Percentiles rank a stretch among this genome's conserved stretches.
Evolutionary conservation across 345 rosid species (phyloP).

Genomic region (Melaleuca quinquenervia): DNA sequence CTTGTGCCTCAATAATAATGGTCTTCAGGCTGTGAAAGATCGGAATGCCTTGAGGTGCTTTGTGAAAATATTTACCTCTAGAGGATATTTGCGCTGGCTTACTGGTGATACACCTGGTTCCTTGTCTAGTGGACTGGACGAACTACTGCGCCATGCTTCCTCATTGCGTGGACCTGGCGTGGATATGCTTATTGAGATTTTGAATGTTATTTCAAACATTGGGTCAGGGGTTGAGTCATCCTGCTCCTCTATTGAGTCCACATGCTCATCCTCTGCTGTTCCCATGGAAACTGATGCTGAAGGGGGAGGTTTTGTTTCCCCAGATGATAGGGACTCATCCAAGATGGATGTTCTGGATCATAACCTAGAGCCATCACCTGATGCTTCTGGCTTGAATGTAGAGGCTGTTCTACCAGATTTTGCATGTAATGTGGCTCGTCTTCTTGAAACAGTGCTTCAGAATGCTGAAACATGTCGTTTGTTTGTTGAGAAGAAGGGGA

Average conservation of each 20-base stretch:
- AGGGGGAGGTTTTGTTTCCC: slow-evolving; percentile 26
- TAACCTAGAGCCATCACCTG: slow-evolving; percentile 40
- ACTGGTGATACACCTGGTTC: slow-evolving; percentile 73
- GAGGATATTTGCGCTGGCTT: slow-evolving; percentile 69
- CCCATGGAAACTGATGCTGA: slow-evolving; percentile 91
- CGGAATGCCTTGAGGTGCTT: slow-evolving; percentile 80
- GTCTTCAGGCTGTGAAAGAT: slow-evolving; percentile 87
- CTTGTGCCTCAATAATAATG: slow-evolving; percentile 75
- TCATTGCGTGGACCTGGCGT: slow-evolving; percentile 81
- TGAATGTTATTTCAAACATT: slow-evolving; percentile 39
- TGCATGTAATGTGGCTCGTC: slow-evolving; percentile 71
- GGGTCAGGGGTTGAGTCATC: slow-evolving; percentile 63
- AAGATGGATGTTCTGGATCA: slow-evolving; percentile 45
- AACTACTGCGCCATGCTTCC: slow-evolving; percentile 88
- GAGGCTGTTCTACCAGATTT: slow-evolving; percentile 82
- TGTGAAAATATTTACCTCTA: slow-evolving; percentile 82
- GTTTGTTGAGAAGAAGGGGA: slow-evolving; percentile 92
- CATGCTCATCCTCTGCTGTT: slow-evolving; percentile 34
- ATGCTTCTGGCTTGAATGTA: slow-evolving; percentile 29
- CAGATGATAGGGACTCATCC: slow-evolving; percentile 27
- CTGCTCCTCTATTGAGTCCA: slow-evolving; percentile 28
- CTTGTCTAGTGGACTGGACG: slow-evolving; percentile 88
- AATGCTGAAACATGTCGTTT: slow-evolving; percentile 87
- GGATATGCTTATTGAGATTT: slow-evolving; percentile 84
- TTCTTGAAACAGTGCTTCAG: slow-evolving; percentile 91